These are phyloP conservation scores for Fusarium chaquense DNA, from an alignment of 2,329 filamentous ascomycete species.

Conservation along the genomic window DNA sequence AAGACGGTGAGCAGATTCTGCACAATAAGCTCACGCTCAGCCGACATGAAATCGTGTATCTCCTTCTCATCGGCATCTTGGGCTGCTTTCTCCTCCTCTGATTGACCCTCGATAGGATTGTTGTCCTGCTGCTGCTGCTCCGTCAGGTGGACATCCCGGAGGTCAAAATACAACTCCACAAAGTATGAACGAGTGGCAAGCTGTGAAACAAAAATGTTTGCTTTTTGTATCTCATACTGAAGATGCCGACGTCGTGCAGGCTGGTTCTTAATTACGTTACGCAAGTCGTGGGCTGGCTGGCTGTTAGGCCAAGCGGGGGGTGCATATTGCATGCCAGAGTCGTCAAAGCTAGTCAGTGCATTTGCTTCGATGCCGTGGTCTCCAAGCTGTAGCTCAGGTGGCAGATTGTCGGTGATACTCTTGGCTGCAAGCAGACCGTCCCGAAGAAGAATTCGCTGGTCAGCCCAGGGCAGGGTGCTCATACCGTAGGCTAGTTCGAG, in stretches of 20 bases:
- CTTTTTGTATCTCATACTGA: constrained; percentile 91
- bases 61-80: constrained; percentile 58
- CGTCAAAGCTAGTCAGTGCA: constrained; percentile 57
- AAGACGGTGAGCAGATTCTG: constrained; percentile 81
- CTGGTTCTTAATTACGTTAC: constrained; percentile 62
- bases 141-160: constrained; percentile 74
- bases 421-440: constrained; percentile 79
- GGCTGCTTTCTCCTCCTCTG: constrained; percentile 54
- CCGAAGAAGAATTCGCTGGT: constrained; percentile 79
- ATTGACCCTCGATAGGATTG: constrained; percentile 52
- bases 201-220: constrained; percentile 87
- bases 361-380: constrained; percentile 53
- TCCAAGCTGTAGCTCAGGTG: constrained; percentile 74
- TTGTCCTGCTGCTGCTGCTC: constrained; percentile 57
- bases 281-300: constrained; percentile 63
- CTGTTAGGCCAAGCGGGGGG: constrained; percentile 62
- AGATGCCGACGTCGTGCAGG: constrained; percentile 66
- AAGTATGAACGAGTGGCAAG: constrained; percentile 85
- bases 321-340: constrained; percentile 64
- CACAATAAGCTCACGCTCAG: constrained; percentile 84
- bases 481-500: constrained; percentile 86
- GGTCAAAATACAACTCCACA: constrained; percentile 85
- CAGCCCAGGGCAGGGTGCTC: constrained; percentile 79
- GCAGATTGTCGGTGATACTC: constrained; percentile 73
- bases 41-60: constrained; percentile 73